Evolutionary conservation across 371 early-diverging fungal species (phyloP), one percentile per base, ranked within the genome.

Genomic region (Catenaria anguillulae): DNA sequence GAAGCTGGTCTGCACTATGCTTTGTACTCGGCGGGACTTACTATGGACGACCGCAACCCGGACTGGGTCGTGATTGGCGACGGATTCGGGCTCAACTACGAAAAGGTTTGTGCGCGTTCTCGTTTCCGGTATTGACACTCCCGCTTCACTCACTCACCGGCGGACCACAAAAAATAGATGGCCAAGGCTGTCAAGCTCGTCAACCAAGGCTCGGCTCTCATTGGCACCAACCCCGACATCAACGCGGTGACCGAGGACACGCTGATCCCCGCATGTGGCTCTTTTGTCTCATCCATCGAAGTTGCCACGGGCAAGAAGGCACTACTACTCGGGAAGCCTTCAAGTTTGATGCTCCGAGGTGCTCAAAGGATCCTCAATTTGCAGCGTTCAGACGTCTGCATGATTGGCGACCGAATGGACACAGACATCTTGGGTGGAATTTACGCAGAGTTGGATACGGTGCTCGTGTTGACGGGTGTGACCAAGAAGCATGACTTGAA

Each of bases 321-420:
- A 23, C 81, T 84, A 71, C 76, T 68, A 68, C 80, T 81, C 64
- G 84, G 84, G 54, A 84, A 84, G 70, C 84, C 84, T 34, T 75
- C 73, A 52, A 74, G 76, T 55, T 70, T 84, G 69, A 84, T 84
- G 72, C 80, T 84, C 81, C 72, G 63, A 13, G 82, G 76, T 67
- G 84, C 81, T 31, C 77, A 77, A 60, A 71, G 75, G 63, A 79
- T 77, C 23, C 73, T 84, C 43, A 81, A 79, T 34, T 67, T 76
- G 54, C 66, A 64, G 63, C 80, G 82, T 66, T 62, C 74, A 59
- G 82, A 81, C 50, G 82, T 81, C 2, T 81, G 82, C 70, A 82
- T 84, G 56, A 76, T 84, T 67, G 84, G 84, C 66, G 82, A 84
- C 65, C 77, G 84, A 60, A 81, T 84, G 80, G 82, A 84, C 68